Evolutionary conservation across 2,329 filamentous ascomycete species (phyloP), one percentile per base, ranked within the genome.

Genomic region (Aurifilum marmelostoma): DNA sequence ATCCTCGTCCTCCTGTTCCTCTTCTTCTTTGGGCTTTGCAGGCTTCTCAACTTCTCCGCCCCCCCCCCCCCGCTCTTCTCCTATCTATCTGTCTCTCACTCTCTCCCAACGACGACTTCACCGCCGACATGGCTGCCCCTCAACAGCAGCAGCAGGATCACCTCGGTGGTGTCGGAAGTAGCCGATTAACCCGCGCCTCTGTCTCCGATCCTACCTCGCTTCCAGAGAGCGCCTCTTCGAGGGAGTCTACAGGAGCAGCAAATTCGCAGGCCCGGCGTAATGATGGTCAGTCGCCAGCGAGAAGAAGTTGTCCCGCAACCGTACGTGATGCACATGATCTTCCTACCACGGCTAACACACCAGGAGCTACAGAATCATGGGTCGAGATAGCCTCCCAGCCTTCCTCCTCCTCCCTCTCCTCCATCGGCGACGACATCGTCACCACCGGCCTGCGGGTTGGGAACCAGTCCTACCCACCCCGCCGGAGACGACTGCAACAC

Each of bases 341-440:
- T n/a, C 29, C 47, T 71, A 12, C 62, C 64, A 27, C 56, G 67
- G 68, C 74, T 78, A 54, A 78, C 74, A 78, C 74, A 71, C 71
- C 62, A 68, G 56, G 32, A 9, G 73, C 83, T n/a, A n/a, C 50
- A 94, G 96, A 98, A 82, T 97, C 96, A 11, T 99, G 96, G 96
- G 89, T 98, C 74, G 95, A 99, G 79, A 89, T 99, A 71, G 89
- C 92, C 61, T 97, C 95, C 4, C 93, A 96, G 75, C 94, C 95
- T 9, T 97, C 95, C 0, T 97, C 95, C 2, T 97, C 95, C 2
- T 97, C 94, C 18, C 84, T 97, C 16, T 97, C 94, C 27, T 97
- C 89, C 66, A 89, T 91, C 76, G 88, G 87, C 72, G 94, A 97
- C 73, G 94, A 97, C 76, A 95, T 97, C 73, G 91, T 97, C 56